phyloP scores from a whole-genome alignment of 2,329 filamentous ascomycete genomes.

The Cladorrhinum sp. region DNA sequence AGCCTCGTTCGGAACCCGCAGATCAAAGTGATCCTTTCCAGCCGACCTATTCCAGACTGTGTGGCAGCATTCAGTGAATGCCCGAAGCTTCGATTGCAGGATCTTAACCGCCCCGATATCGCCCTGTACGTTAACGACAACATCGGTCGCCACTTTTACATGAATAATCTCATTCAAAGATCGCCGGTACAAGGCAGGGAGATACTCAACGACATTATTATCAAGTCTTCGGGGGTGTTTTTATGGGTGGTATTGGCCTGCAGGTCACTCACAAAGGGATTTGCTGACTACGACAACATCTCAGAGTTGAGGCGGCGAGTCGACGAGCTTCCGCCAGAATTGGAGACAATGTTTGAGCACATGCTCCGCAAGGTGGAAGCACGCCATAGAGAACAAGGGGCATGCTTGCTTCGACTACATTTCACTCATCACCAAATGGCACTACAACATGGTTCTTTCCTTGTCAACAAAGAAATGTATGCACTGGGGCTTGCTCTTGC shows the following conservation, averaged over 20 bases:
- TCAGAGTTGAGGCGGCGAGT: conserved; percentile 15
- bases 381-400: conserved; percentile 7
- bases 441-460: no score
- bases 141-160: conserved; percentile 2
- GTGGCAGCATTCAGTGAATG: conserved; percentile 1
- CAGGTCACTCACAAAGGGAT: conserved; percentile 12
- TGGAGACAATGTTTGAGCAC: conserved; percentile 14
- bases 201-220: background rate
- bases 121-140: conserved; percentile 3
- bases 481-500: background rate
- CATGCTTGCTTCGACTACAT: background rate
- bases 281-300: conserved; percentile 12
- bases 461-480: no score
- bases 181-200: background rate
- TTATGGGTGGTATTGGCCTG: conserved; percentile 22
- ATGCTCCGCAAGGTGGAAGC: conserved; percentile 17
- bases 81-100: conserved; percentile 8
- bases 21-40: conserved; percentile 15
- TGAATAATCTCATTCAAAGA: conserved; percentile 1
- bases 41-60: conserved; percentile 13
- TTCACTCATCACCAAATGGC: background rate
- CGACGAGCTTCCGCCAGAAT: conserved; percentile 12
- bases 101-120: conserved; percentile 9
- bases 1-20: conserved; percentile 2
- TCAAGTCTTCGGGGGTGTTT: conserved; percentile 21